These are phyloP conservation scores for Rhododendron kiyosumense DNA, from an alignment of 148 eudicot species.

Conservation along the genomic window DNA sequence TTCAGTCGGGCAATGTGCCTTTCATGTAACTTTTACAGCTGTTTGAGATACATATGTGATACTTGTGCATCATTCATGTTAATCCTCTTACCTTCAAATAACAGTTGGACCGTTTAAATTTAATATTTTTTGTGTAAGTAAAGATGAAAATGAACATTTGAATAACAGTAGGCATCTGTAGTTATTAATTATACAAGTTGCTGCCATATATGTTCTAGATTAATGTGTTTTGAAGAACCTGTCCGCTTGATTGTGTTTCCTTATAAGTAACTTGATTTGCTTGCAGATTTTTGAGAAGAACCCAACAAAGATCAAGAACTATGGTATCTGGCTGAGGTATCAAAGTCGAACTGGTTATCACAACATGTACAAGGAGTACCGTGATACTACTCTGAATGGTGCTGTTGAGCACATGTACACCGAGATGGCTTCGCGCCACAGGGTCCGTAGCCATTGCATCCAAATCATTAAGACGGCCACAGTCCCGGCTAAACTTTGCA, in stretches of 20 bases:
- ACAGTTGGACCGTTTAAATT: background rate
- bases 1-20: background rate
- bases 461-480: constrained; percentile 83
- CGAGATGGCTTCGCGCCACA: constrained; percentile 88
- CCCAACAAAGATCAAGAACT: constrained; percentile 79
- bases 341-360: constrained; percentile 82
- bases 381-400: constrained; percentile 77
- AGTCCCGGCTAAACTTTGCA: constrained; percentile 74
- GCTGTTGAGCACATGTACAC: constrained; percentile 82
- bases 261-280: background rate
- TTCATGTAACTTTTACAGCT: background rate
- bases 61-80: background rate
- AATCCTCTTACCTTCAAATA: background rate
- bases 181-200: background rate
- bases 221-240: background rate
- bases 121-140: background rate
- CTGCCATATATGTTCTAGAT: background rate
- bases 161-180: no score
- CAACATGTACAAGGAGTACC: constrained; percentile 92
- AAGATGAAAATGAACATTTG: background rate
- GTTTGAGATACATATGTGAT: background rate
- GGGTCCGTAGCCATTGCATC: constrained; percentile 73
- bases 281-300: constrained; percentile 75
- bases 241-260: no score
- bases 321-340: constrained; percentile 78